Base-by-base conservation (phyloP, 768 basidiomycete genomes). In the Kwoniella mangroviensis region DNA sequence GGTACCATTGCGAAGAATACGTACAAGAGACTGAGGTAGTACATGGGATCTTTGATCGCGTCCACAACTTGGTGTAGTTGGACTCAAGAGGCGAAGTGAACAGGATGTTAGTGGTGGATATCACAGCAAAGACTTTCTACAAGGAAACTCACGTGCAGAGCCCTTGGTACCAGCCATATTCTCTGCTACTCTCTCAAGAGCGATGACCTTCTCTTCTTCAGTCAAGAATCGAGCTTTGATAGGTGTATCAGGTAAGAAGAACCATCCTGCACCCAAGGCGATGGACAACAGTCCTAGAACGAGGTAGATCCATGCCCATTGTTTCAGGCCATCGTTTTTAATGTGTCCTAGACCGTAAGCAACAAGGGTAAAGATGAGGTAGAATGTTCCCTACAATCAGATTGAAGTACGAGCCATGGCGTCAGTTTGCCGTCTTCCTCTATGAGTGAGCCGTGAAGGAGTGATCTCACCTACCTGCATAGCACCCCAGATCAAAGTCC, bases 291-390 rank as follows among this genome's bases (percentile, higher is more conserved):
- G 28, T 22, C 68, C 68, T 15, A 71, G 41, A 4, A 71, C 65
- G 40, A 71, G 66, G 60, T 68, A 71, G 61, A 71, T 71, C 70
- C 70, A 71, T 12, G 70, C 70, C 70, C 70, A 71, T 60, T 62
- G 66, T 13, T 65, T 57, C 10, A 71, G 55, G 19, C 66, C 70
- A 26, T 52, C 26, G 34, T 56, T 57, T 1, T 42, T 63, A 61
- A 71, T 67, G 34, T 71, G 70, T 19, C 70, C 70, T n/a, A 71
- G 61, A 22, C 70, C 70, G 40, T 67, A 71, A 0, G 70, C 70
- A 10, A 71, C 70, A 15, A 71, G 61, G 7, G 65, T 68, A 51
- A 72, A 72, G 57, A 72, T 63, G 52, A 72, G 60, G 52, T 72
- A 72, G 67, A 72, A 72, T 9, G 71, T 60, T 17, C 71, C 71